phyloP scores from a whole-genome alignment of 2,329 filamentous ascomycete species.

The Aspergillus sp. region DNA sequence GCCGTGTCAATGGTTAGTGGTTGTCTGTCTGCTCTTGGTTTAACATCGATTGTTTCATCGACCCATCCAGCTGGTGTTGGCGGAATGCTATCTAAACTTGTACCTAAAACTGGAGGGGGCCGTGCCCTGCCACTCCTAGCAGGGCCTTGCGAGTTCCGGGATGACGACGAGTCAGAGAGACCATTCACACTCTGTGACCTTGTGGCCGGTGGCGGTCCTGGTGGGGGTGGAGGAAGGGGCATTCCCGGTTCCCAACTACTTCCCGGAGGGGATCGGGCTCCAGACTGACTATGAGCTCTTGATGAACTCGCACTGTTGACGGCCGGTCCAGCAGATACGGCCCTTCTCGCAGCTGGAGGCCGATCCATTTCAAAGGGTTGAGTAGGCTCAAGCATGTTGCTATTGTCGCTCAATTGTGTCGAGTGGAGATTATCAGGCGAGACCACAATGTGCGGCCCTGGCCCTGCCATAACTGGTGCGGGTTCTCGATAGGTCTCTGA shows the following conservation, averaged over 20 bases:
- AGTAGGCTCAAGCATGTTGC: slow-evolving; percentile 14
- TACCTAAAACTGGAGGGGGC: slow-evolving; percentile 40
- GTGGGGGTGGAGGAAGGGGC: slow-evolving; percentile 51
- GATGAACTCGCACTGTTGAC: slow-evolving; percentile 38
- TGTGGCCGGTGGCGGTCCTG: slow-evolving; percentile 46
- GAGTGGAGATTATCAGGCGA: slow-evolving; percentile 26
- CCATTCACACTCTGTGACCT: slow-evolving; percentile 45
- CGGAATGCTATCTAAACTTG: slow-evolving; percentile 44
- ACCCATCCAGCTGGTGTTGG: slow-evolving; percentile 50
- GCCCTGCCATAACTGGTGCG: slow-evolving; percentile 19
- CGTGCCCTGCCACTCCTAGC: slow-evolving; percentile 29
- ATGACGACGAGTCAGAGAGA: slow-evolving; percentile 34
- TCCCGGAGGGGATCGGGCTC: slow-evolving; percentile 35
- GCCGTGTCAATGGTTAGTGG: slow-evolving; percentile 46
- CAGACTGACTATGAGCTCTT: slow-evolving; percentile 36
- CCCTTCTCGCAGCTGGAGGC: slow-evolving; percentile 46
- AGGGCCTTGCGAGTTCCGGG: slow-evolving; percentile 28
- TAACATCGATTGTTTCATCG: slow-evolving; percentile 31
- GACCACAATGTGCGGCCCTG: slow-evolving; percentile 24
- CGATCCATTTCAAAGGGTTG: slow-evolving; percentile 29
- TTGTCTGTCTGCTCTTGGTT: slow-evolving; percentile 21
- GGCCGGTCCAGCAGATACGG: slow-evolving; percentile 48
- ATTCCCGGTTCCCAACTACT: slow-evolving; percentile 48
- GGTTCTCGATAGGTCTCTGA: slow-evolving; percentile 29
- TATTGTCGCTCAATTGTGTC: slow-evolving; percentile 19